Percentiles rank a stretch among this genome's conserved stretches.
These are phyloP conservation scores for Tilletia setariae DNA, from an alignment of 1,284 basidiomycete genomes.

Conservation along the genomic window DNA sequence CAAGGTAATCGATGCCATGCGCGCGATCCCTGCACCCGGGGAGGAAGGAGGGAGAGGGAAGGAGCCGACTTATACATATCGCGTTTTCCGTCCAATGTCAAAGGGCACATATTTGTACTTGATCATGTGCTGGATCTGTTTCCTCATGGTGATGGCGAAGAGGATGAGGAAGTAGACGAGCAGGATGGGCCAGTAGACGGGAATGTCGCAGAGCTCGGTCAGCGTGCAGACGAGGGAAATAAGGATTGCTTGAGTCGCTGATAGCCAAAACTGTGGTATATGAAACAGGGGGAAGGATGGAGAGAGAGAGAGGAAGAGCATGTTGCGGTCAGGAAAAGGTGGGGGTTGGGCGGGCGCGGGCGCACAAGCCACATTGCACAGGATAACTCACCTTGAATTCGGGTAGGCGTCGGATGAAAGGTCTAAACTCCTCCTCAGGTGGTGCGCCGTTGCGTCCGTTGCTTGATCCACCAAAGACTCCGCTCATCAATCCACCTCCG, in stretches of 20 bases:
- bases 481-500: conserved; percentile 45
- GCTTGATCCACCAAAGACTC: conserved; percentile 61
- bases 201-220: conserved; percentile 72
- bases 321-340: too few species aligned
- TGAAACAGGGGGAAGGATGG: background rate
- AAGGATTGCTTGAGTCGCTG: conserved; percentile 80
- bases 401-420: conserved; percentile 90
- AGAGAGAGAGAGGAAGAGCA: too few species aligned
- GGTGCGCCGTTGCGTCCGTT: conserved; percentile 60
- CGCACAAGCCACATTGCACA: too few species aligned
- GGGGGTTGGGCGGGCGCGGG: too few species aligned
- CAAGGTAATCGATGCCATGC: too few species aligned
- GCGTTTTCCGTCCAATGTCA: conserved; percentile 80
- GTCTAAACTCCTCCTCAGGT: conserved; percentile 57
- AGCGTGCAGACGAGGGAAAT: conserved; percentile 65
- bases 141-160: conserved; percentile 55
- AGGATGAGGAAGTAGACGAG: conserved; percentile 68
- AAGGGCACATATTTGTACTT: conserved; percentile 87
- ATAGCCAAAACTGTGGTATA: conserved; percentile 66
- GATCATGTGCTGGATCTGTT: conserved; percentile 76
- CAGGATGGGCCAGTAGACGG: conserved; percentile 97
- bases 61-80: conserved; percentile 66
- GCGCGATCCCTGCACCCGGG: too few species aligned
- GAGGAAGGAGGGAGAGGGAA: too few species aligned
- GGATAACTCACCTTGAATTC: conserved; percentile 78